Base-by-base conservation (phyloP, 2,329 filamentous ascomycete genomes). In the Aspergillus sp. region DNA sequence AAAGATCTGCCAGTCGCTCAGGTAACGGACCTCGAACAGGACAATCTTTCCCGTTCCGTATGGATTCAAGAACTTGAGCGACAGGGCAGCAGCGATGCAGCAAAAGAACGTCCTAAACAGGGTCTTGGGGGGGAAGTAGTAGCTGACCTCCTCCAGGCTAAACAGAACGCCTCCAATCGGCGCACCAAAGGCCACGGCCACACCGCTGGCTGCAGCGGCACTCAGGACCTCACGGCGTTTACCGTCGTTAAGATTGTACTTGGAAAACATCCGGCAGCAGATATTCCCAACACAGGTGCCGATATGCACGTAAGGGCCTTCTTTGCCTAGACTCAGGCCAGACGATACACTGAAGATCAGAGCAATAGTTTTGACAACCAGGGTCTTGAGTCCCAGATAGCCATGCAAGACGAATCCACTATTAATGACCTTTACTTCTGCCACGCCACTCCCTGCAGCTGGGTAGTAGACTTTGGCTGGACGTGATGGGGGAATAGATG, bases 61-160 rank as follows among this genome's bases (percentile, higher is more conserved):
- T 0, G 93, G 93, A 59, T 98, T 94, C 33, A 97, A 75, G 56
- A 96, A 96, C 62, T 96, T 96, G 57, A 98, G 75, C 1, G 90
- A 91, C 30, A 98, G 71, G 0, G 93, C 90, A 1, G 93, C 90
- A 27, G 75, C 85, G 59, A 97, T 97, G 68, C 91, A 97, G 74
- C 91, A 97, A 70, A 97, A 97, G 69, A 98, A 98, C 0, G 93
- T 97, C 46, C 93, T 79, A 73, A 98, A 98, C 7, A 98, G 79
- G 0, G 91, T 97, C 72, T 98, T 97, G 5, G 91, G 89, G 0
- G 93, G 91, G 66, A 97, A 97, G 69, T 97, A 97, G 68, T 97
- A 97, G 57, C 72, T 84, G 53, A 97, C 90, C 76, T 97, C 93
- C 69, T 98, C 93, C 25, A 97, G 70, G 30, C 89, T 90, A 68